A percentile compares a stretch with the other conserved stretches of the same genome.
These are phyloP conservation scores for Diaporthe sp. DNA, from an alignment of 2,329 filamentous ascomycete genomes.

Conservation along the genomic window DNA sequence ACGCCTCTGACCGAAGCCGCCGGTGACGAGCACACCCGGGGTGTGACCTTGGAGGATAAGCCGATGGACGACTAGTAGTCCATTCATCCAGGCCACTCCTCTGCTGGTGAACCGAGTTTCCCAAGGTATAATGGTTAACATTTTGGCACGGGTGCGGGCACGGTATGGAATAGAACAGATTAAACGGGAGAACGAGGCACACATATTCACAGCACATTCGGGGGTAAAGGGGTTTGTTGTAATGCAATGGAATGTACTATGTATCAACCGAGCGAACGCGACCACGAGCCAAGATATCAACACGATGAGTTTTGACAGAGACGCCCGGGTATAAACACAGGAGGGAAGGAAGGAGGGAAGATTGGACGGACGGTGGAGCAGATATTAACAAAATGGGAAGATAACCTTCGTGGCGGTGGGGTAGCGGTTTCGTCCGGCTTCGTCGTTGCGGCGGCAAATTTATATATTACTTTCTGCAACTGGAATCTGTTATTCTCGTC, in stretches of 20 bases:
- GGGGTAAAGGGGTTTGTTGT: constrained; percentile 15
- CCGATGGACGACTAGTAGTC: constrained; percentile 79
- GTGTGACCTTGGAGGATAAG: constrained; percentile 79
- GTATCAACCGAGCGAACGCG: constrained; percentile 39
- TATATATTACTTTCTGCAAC: constrained; percentile 23
- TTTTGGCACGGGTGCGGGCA: constrained; percentile 17
- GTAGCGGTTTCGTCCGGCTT: constrained; percentile 10
- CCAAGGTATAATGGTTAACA: not conserved
- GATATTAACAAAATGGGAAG: constrained; percentile 11
- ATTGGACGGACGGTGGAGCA: not conserved
- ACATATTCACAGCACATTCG: not conserved
- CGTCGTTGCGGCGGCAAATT: constrained; percentile 25
- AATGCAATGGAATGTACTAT: constrained; percentile 39
- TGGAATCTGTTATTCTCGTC: not conserved
- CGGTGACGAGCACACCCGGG: constrained; percentile 51
- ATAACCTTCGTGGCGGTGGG: not conserved
- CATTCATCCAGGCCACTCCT: not conserved
- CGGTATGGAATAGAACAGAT: constrained; percentile 11
- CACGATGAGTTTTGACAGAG: constrained; percentile 35
- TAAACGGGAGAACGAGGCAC: not conserved
- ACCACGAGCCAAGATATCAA: constrained; percentile 40
- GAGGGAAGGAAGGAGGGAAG: not conserved
- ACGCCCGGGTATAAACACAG: constrained; percentile 13
- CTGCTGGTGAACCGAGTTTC: not conserved
- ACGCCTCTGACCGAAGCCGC: constrained; percentile 49